Evolutionary conservation across 345 rosid genomes (phyloP).

Genomic region (Linum lewisii): DNA sequence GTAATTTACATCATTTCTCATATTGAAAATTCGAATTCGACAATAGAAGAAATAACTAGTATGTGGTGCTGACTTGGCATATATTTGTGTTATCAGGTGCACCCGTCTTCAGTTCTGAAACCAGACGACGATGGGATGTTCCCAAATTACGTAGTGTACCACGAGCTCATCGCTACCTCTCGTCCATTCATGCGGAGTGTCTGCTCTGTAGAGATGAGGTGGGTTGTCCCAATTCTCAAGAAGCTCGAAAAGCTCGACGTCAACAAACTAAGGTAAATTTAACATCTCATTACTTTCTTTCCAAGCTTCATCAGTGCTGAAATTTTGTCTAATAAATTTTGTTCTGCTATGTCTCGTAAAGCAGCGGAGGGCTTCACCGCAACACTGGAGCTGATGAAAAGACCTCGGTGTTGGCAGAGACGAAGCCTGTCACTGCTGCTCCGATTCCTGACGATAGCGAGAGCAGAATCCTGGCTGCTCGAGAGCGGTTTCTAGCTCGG

Average conservation of each 20-base stretch:
- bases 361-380: conserved; percentile 51
- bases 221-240: conserved; percentile 59
- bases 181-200: conserved; percentile 78
- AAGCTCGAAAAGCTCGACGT: conserved; percentile 60
- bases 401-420: conserved; percentile 19
- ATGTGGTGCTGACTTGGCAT: neutral
- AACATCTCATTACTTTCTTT: neutral
- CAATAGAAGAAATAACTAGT: too few species aligned
- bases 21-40: neutral
- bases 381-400: conserved; percentile 23
- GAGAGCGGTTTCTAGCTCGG: conserved; percentile 85
- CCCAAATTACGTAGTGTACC: conserved; percentile 68
- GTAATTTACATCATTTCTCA: conserved; percentile 18
- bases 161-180: conserved; percentile 73
- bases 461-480: conserved; percentile 70
- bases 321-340: too few species aligned
- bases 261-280: conserved; percentile 61
- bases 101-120: conserved; percentile 66
- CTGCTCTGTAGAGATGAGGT: conserved; percentile 55
- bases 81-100: conserved; percentile 41
- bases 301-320: too few species aligned
- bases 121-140: conserved; percentile 65
- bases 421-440: conserved; percentile 15
- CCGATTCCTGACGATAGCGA: conserved; percentile 29
- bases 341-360: neutral